Evolutionary conservation across 2,329 filamentous ascomycete species (phyloP).

Genomic region (Neoscytalidium dimidiatum): DNA sequence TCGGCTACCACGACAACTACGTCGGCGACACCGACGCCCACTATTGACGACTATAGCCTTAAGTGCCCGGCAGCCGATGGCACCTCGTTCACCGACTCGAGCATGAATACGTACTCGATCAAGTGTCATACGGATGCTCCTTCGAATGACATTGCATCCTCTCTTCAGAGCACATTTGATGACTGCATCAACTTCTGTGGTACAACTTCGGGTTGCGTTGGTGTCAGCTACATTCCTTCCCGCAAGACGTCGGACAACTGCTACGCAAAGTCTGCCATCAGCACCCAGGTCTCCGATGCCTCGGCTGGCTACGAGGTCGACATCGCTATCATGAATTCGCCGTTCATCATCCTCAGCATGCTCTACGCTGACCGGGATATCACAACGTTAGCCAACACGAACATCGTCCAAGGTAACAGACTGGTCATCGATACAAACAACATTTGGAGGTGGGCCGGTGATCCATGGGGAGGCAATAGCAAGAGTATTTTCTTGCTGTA

Average conservation of each 20-base stretch:
- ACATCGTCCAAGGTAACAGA: background rate
- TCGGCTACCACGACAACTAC: background rate
- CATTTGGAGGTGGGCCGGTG: background rate
- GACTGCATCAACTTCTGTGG: slow-evolving; percentile 8
- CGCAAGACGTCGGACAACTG: background rate
- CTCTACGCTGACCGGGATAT: background rate
- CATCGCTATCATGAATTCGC: background rate
- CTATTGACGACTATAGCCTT: slow-evolving; percentile 1
- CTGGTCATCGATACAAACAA: background rate
- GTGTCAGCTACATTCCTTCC: background rate
- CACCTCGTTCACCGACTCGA: background rate
- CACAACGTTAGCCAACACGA: background rate
- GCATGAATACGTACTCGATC: background rate
- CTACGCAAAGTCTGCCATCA: background rate
- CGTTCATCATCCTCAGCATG: slow-evolving; percentile 10
- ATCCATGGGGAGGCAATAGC: background rate
- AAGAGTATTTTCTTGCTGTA: slow-evolving; percentile 11
- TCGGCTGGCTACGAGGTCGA: background rate
- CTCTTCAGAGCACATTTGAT: background rate
- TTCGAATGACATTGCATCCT: background rate
- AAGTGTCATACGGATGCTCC: background rate
- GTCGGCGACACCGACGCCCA: background rate
- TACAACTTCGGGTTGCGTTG: background rate
- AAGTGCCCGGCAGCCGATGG: slow-evolving; percentile 1
- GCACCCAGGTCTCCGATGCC: background rate